Percentiles rank a stretch among this genome's conserved stretches.
Evolutionary conservation across 352 stramenopile genomes (phyloP).

Genomic region (Plasmopara muralis): DNA sequence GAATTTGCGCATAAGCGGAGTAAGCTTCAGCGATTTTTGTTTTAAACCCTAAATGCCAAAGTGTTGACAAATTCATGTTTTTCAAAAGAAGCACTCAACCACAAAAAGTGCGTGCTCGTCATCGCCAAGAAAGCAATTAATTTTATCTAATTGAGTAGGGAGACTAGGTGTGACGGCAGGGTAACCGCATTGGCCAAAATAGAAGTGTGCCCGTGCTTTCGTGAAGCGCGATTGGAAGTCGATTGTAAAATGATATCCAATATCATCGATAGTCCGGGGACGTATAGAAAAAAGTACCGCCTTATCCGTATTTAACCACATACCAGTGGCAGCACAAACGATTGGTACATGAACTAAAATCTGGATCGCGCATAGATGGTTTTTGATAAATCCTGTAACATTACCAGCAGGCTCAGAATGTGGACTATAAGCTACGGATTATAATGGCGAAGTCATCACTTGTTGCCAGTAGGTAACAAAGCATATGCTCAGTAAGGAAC

Average conservation of each 20-base stretch:
- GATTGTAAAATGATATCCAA: no score
- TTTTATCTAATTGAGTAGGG: background rate
- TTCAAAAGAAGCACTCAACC: no score
- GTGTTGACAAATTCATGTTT: no score
- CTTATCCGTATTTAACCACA: background rate
- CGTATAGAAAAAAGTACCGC: background rate
- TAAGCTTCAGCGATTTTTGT: no score
- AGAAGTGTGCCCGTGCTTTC: background rate
- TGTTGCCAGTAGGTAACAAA: background rate
- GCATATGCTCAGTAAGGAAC: background rate
- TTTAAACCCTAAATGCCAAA: no score
- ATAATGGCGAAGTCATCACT: background rate
- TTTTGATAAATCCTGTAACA: background rate
- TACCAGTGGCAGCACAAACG: background rate
- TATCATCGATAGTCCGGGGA: background rate
- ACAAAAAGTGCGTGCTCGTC: background rate
- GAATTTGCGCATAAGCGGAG: no score
- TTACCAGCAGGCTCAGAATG: background rate
- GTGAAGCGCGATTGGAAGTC: background rate
- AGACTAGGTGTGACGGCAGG: background rate
- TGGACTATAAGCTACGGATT: no score
- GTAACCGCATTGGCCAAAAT: background rate
- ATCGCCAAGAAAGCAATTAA: background rate
- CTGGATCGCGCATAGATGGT: background rate
- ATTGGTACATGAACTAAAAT: background rate